These are phyloP conservation scores for Lentinula edodes DNA, from an alignment of 768 basidiomycete genomes.

Conservation along the genomic window DNA sequence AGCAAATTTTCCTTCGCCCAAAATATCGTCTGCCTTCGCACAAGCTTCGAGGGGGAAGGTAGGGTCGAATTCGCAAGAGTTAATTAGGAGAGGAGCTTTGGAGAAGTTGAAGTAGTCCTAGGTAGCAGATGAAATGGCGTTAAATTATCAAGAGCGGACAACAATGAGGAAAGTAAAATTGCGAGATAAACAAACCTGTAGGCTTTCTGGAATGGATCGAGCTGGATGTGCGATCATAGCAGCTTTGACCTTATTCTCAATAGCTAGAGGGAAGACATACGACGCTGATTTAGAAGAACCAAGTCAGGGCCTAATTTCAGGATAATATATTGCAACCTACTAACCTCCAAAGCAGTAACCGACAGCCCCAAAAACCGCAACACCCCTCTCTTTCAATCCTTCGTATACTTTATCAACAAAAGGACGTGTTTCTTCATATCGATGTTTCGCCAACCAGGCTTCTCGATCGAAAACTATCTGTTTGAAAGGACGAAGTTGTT, in stretches of 20 bases:
- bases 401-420: slow-evolving; percentile 29
- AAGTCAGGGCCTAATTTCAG: neutral
- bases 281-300: neutral
- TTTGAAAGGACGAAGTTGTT: no score
- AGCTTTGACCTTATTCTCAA: slow-evolving; percentile 20
- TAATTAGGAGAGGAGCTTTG: slow-evolving; percentile 36
- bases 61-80: slow-evolving; percentile 29
- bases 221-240: slow-evolving; percentile 26
- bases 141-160: no score
- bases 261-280: slow-evolving; percentile 24
- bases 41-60: slow-evolving; percentile 26
- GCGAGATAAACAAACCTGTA: slow-evolving; percentile 14
- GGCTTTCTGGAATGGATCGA: slow-evolving; percentile 20
- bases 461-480: slow-evolving; percentile 18
- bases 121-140: neutral
- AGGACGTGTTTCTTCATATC: slow-evolving; percentile 22
- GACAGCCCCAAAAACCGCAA: slow-evolving; percentile 31
- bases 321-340: neutral
- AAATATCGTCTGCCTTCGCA: slow-evolving; percentile 27
- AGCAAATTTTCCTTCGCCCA: slow-evolving; percentile 23
- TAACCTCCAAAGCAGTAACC: slow-evolving; percentile 38
- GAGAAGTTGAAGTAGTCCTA: slow-evolving; percentile 27
- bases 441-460: slow-evolving; percentile 30
- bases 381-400: slow-evolving; percentile 19
- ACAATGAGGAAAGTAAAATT: no score